phyloP scores from a whole-genome alignment of 2,329 filamentous ascomycete genomes.

The Fusarium lateritium region DNA sequence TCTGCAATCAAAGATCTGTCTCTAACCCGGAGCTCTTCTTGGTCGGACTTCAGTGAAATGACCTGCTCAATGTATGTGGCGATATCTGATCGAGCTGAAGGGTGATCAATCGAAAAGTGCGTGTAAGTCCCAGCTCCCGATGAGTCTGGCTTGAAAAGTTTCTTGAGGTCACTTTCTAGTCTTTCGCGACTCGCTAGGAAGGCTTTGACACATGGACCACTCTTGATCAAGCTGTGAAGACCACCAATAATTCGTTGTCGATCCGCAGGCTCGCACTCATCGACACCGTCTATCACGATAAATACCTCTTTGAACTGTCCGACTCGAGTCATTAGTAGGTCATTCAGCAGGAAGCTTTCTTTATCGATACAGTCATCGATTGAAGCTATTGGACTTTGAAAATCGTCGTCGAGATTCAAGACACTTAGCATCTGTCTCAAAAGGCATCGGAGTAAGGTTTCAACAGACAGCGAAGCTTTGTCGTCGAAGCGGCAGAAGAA shows the following conservation, averaged over 20 bases:
- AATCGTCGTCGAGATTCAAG: no score
- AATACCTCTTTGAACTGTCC: no score
- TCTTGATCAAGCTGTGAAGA: rapidly evolving
- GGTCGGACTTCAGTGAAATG: background rate
- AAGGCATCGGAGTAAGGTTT: no score
- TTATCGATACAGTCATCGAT: no score
- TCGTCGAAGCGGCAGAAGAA: no score
- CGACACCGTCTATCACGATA: rapidly evolving
- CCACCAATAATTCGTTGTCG: rapidly evolving
- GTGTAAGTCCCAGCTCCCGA: no score
- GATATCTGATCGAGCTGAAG: rapidly evolving
- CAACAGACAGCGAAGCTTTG: no score
- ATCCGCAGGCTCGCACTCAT: background rate
- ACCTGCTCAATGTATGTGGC: background rate
- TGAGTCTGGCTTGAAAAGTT: rapidly evolving
- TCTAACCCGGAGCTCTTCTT: background rate
- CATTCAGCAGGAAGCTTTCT: no score
- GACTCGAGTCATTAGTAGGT: no score
- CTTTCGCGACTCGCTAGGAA: background rate
- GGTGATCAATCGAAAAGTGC: background rate
- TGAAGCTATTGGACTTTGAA: no score
- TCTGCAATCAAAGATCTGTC: rapidly evolving
- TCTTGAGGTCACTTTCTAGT: rapidly evolving
- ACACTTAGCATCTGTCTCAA: no score
- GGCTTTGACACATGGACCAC: rapidly evolving